phyloP scores from a whole-genome alignment of 2,329 filamentous ascomycete species.

The Myriosclerotinia scirpicola region DNA sequence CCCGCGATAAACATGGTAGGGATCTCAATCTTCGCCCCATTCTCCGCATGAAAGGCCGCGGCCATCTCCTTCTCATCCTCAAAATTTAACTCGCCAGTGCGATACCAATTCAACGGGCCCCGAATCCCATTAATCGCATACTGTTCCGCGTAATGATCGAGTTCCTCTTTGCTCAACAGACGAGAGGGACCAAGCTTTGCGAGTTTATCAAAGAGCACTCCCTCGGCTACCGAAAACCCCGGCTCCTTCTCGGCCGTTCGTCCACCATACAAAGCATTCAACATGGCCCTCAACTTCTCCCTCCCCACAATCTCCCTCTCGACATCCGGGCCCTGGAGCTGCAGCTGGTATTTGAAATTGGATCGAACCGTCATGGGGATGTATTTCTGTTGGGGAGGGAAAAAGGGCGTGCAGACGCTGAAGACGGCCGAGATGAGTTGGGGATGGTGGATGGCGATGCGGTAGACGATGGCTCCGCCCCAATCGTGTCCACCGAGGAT shows the following conservation, averaged over 20 bases:
- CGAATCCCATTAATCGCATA: slow-evolving; percentile 72
- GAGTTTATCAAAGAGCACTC: slow-evolving; percentile 64
- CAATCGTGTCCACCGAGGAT: slow-evolving; percentile 88
- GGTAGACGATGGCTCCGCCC: slow-evolving; percentile 78
- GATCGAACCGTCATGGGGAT: slow-evolving; percentile 56
- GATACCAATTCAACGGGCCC: slow-evolving; percentile 88
- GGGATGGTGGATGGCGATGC: slow-evolving; percentile 71
- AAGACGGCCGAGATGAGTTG: slow-evolving; percentile 73
- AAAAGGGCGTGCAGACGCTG: slow-evolving; percentile 76
- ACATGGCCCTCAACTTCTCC: slow-evolving; percentile 65
- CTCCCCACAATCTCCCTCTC: slow-evolving; percentile 58
- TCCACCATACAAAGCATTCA: slow-evolving; percentile 72
- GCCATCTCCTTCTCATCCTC: slow-evolving; percentile 69
- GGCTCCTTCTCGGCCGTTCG: slow-evolving; percentile 53
- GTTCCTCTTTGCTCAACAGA: slow-evolving; percentile 65
- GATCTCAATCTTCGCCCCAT: slow-evolving; percentile 53
- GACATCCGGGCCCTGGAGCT: slow-evolving; percentile 68
- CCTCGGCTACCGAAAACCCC: slow-evolving; percentile 59
- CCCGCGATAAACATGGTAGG: slow-evolving; percentile 77
- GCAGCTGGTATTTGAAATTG: slow-evolving; percentile 82
- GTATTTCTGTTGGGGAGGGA: slow-evolving; percentile 53
- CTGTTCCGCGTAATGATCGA: slow-evolving; percentile 74
- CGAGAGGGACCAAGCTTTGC: slow-evolving; percentile 55
- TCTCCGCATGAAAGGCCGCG: slow-evolving; percentile 48
- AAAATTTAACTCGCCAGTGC: slow-evolving; percentile 69